Percentiles rank a stretch among this genome's conserved stretches.
These are phyloP conservation scores for Pleurotus cornucopiae DNA, from an alignment of 768 basidiomycete genomes.

Conservation along the genomic window DNA sequence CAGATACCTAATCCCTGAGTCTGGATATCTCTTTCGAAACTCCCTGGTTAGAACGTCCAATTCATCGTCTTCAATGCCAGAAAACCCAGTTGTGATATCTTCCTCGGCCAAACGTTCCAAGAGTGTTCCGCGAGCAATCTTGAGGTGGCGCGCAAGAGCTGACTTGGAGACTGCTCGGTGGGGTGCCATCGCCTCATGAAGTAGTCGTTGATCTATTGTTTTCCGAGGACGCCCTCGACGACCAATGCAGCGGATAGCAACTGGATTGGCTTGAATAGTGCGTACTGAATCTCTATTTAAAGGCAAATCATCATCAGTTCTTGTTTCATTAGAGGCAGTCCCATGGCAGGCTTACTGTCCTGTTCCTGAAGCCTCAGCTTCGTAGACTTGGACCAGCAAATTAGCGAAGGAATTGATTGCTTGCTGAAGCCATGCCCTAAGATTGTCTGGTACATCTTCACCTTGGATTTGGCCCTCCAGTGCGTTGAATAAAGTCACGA, in stretches of 20 bases:
- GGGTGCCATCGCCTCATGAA: background rate
- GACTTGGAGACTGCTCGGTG: background rate
- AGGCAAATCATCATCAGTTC: too few relatives aligned
- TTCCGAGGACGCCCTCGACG: constrained; percentile 1
- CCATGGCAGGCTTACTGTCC: too few relatives aligned
- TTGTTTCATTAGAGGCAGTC: too few relatives aligned
- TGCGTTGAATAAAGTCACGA: background rate
- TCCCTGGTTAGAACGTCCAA: background rate
- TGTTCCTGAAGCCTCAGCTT: background rate
- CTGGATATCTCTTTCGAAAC: constrained; percentile 11
- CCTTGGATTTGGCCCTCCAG: background rate
- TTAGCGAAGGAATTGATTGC: background rate
- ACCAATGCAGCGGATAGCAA: background rate
- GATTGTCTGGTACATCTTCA: background rate
- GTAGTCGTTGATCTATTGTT: constrained; percentile 1
- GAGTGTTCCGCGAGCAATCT: constrained; percentile 4
- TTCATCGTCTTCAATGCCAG: background rate
- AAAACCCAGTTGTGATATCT: background rate
- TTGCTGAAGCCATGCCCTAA: background rate
- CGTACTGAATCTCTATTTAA: too few relatives aligned
- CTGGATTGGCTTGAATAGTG: background rate
- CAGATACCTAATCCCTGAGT: constrained; percentile 24
- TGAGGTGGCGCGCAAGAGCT: constrained; percentile 1
- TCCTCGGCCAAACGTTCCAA: background rate
- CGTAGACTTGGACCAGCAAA: background rate